Base-by-base conservation (phyloP, 2,329 filamentous ascomycete genomes). In the Monosporascus sp. region DNA sequence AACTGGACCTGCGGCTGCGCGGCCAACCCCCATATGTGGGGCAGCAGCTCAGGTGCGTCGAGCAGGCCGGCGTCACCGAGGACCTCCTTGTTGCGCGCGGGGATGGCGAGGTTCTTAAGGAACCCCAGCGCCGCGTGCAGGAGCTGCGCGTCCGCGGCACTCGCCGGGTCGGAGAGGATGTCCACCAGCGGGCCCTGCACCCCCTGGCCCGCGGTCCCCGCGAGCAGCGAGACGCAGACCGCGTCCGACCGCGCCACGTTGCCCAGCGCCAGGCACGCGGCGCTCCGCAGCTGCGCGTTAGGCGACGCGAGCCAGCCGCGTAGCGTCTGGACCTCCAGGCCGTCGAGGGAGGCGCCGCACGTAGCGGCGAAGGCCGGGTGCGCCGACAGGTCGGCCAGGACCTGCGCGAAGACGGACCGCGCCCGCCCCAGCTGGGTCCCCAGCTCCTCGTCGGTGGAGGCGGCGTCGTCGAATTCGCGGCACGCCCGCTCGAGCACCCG, bases 81-180 rank as follows among this genome's bases (percentile, higher is more conserved):
- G 0, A 68, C 47, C 2, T 72, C 56, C 63, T 84, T 85, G 67
- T 86, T 86, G 25, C 66, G 63, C 0, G 68, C 52, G 0, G 82
- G 80, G 49, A 86, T 81, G 25, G 83, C 80, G 8, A 86, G 76
- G 63, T 86, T 86, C 66, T 84, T 85, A 54, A 85, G 75, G 60
- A 85, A 84, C 7, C 81, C 78, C 18, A 86, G 71, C 2, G 74
- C 70, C 1, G 81, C 74, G 61, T 85, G 82, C 0, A 83, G 70
- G 17, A 83, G 75, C 55, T 84, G 80, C 1, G 74, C 65, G 55
- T 79, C 73, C 7, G 60, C 65, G 24, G 60, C 65, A 5, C 55
- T 56, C 20, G 67, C 59, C 0, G 70, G 60, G 25, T 77, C 66
- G 8, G 71, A 63, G 20, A 85, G 68, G 41, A 81, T 63, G 8